phyloP scores from a whole-genome alignment of 2,329 filamentous ascomycete genomes.

The Xylaria sp. region DNA sequence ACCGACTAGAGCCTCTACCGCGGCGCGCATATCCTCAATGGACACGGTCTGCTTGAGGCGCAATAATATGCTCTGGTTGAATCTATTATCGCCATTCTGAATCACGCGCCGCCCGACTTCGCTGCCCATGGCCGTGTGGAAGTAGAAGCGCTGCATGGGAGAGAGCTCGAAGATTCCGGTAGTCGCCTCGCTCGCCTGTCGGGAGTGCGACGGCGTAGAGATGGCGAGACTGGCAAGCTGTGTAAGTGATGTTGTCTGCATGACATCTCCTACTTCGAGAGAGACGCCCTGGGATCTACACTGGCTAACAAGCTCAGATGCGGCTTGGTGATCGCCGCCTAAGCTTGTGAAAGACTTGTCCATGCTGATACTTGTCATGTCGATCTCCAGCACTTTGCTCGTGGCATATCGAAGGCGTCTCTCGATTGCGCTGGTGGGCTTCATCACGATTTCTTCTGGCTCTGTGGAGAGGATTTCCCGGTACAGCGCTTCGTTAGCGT shows the following conservation, averaged over 20 bases:
- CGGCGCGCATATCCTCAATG: conserved; percentile 49
- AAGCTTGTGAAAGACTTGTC: conserved; percentile 46
- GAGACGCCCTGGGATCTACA: conserved; percentile 44
- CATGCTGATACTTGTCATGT: conserved; percentile 45
- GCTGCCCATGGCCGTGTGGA: conserved; percentile 49
- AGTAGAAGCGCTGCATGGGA: conserved; percentile 58
- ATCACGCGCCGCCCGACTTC: conserved; percentile 35
- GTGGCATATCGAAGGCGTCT: conserved; percentile 43
- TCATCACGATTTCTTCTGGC: conserved; percentile 39
- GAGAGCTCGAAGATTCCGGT: conserved; percentile 50
- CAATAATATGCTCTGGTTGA: conserved; percentile 55
- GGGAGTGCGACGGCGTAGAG: conserved; percentile 35
- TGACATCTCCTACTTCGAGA: conserved; percentile 42
- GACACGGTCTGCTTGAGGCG: conserved; percentile 46
- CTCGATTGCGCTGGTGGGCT: conserved; percentile 44
- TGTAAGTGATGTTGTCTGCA: conserved; percentile 42
- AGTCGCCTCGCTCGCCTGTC: conserved; percentile 39
- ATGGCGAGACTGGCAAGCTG: conserved; percentile 43
- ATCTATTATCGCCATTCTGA: conserved; percentile 46
- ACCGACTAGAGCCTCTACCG: conserved; percentile 51
- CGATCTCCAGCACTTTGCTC: conserved; percentile 42
- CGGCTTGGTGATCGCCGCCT: conserved; percentile 45
- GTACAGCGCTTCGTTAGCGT: conserved; percentile 51
- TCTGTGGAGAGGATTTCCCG: conserved; percentile 49
- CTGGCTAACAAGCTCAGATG: conserved; percentile 43